phyloP scores from a whole-genome alignment of 345 rosid genomes.

The Linum lewisii region DNA sequence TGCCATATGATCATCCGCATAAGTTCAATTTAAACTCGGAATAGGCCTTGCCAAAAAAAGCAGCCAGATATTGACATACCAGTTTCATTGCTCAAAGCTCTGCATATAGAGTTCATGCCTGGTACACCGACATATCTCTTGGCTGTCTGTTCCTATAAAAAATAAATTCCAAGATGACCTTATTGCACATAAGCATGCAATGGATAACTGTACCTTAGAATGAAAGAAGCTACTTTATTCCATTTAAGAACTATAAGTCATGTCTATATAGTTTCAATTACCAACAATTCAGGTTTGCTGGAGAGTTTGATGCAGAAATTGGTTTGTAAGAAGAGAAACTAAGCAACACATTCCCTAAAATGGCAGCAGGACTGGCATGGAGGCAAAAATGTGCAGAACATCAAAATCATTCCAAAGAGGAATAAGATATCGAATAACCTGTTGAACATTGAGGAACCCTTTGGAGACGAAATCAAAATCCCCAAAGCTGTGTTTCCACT shows the following conservation, averaged over 20 bases:
- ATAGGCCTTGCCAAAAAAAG: background rate
- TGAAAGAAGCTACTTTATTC: no score
- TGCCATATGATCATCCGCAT: background rate
- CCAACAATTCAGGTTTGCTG: no score
- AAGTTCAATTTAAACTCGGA: background rate
- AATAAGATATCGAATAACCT: constrained; percentile 27
- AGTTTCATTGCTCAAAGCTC: constrained; percentile 49
- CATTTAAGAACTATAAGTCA: no score
- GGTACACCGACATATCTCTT: constrained; percentile 76
- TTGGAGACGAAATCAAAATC: constrained; percentile 46
- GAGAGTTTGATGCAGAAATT: no score
- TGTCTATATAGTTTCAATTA: no score
- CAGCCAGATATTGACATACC: constrained; percentile 25
- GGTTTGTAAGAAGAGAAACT: no score
- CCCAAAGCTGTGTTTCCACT: constrained; percentile 60
- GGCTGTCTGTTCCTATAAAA: constrained; percentile 38
- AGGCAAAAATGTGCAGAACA: no score
- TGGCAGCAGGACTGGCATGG: no score
- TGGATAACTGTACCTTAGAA: background rate
- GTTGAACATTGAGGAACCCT: constrained; percentile 33
- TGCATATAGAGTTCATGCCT: constrained; percentile 72
- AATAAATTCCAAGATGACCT: constrained; percentile 8
- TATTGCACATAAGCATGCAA: no score
- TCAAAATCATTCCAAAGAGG: background rate
- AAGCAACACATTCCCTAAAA: no score